Evolutionary conservation across 306 rosid genomes (phyloP), one percentile per base, ranked within the genome.

Genomic region (Medicago arabica): DNA sequence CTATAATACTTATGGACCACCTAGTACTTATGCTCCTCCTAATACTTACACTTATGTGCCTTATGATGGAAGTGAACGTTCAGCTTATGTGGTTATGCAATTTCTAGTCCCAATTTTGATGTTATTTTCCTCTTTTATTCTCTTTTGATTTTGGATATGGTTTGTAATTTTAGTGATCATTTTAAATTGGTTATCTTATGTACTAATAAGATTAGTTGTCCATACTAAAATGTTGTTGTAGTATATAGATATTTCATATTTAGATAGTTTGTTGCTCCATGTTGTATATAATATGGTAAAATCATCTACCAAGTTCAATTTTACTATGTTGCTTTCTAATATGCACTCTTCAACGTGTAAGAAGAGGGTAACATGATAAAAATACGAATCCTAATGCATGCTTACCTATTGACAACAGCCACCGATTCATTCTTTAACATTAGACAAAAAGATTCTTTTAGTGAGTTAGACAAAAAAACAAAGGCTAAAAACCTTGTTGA

Each of bases 1-100:
- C 58, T 39, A 69, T 25, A 6, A 23, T n/a, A 39, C 46, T 64
- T 44, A 12, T 10, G 71, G 64, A 13, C 77, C 76, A 38, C 76
- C 77, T 57, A 57, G 46, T 62, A 11, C 47, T 65, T 68, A 69
- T 28, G 63, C 17, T 5, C 75, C 78, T 44, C 71, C 71, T 6
- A 67, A 21, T 67, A 36, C 82, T 58, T 83, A 75, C 67, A 79
- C 84, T 0, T 76, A 72, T 28, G 74, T 84, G 62, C 87, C 87
- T 61, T 76, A 80, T 73, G 77, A 38, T 36, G 51, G 13, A 67
- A 68, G 16, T 41, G 53, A 10, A 51, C 72, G 49, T 14, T 70
- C 39, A 28, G 63, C 68, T 31, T 15, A 71, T 38, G 57, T 21
- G 67, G 1, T 59, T 41, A 64, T 72, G 15, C 76, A 67, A 53